These are phyloP conservation scores for Trametes versicolor DNA, from an alignment of 1,284 basidiomycete genomes.

Conservation along the genomic window DNA sequence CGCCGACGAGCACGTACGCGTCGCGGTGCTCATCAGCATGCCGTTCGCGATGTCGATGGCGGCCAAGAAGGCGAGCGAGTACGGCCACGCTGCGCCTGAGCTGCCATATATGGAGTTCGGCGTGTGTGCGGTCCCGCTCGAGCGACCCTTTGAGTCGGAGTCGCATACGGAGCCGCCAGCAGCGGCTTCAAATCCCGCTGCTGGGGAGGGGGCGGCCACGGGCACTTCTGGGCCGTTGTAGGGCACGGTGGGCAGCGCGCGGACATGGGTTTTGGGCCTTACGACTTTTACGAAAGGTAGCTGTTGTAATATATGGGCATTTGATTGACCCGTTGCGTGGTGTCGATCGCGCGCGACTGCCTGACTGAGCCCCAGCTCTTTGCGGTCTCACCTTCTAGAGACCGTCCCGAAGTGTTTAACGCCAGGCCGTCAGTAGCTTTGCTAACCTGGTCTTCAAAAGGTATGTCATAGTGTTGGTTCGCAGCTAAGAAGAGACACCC, in stretches of 20 bases:
- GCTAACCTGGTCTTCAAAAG: too few species aligned
- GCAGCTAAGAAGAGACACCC: too few species aligned
- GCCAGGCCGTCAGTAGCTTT: too few species aligned
- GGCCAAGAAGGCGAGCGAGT: conserved; percentile 20
- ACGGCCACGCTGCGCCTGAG: conserved; percentile 14
- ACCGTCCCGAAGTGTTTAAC: too few species aligned
- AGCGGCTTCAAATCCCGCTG: neutral
- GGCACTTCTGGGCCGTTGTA: neutral
- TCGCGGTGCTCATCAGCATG: conserved; percentile 38
- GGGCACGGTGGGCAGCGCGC: neutral
- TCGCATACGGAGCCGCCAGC: neutral
- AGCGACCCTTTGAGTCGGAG: conserved; percentile 12
- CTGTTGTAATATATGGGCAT: conserved; percentile 12
- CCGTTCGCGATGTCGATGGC: conserved; percentile 29
- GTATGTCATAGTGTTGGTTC: too few species aligned
- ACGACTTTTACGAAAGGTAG: neutral
- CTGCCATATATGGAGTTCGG: conserved; percentile 39
- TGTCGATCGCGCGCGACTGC: neutral
- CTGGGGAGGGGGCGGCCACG: neutral
- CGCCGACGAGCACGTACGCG: conserved; percentile 24
- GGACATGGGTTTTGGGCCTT: conserved; percentile 1
- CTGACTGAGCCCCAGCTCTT: too few species aligned
- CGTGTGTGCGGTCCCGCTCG: conserved; percentile 28
- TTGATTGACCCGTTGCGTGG: neutral
- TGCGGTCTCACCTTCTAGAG: too few species aligned